Percentiles rank a stretch among this genome's conserved stretches.
Conservation (phyloP, 345 rosid species). For the Linum usitatissimum region DNA sequence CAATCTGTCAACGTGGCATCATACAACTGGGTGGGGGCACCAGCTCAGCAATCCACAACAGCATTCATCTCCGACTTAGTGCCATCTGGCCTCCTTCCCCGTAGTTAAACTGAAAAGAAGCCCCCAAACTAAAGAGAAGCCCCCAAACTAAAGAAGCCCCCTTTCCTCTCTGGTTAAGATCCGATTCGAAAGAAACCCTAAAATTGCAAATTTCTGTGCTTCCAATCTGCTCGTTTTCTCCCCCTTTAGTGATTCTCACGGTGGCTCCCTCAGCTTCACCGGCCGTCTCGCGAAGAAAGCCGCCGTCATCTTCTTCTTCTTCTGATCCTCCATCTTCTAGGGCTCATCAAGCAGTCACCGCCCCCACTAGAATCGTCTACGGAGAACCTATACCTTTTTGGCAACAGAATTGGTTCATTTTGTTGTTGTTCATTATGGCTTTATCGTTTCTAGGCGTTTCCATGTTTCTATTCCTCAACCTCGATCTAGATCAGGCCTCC, state of each 20-base stretch:
- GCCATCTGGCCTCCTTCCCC: no score
- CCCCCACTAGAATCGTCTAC: slow-evolving; percentile 19
- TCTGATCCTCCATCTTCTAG: slow-evolving; percentile 14
- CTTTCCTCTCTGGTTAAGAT: no score
- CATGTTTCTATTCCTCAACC: slow-evolving; percentile 52
- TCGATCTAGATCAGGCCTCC: slow-evolving; percentile 42
- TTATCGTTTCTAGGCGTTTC: slow-evolving; percentile 58
- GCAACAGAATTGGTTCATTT: slow-evolving; percentile 83
- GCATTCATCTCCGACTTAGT: no score
- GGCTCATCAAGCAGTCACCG: slow-evolving; percentile 1
- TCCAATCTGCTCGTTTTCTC: background rate
- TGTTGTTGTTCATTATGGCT: slow-evolving; percentile 54
- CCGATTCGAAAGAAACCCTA: no score
- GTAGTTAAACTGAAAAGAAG: no score
- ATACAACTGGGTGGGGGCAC: no score
- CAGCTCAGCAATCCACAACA: no score
- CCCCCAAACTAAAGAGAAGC: no score
- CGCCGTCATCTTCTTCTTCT: slow-evolving; percentile 25
- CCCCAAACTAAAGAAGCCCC: no score
- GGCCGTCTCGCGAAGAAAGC: slow-evolving; percentile 46
- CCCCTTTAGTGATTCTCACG: slow-evolving; percentile 21
- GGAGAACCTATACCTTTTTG: slow-evolving; percentile 46
- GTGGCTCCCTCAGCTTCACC: slow-evolving; percentile 82
- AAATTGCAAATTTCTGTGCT: background rate
- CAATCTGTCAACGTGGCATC: no score